Evolutionary conservation across 2,329 filamentous ascomycete genomes (phyloP).

Genomic region (Verticillium alfalfae): DNA sequence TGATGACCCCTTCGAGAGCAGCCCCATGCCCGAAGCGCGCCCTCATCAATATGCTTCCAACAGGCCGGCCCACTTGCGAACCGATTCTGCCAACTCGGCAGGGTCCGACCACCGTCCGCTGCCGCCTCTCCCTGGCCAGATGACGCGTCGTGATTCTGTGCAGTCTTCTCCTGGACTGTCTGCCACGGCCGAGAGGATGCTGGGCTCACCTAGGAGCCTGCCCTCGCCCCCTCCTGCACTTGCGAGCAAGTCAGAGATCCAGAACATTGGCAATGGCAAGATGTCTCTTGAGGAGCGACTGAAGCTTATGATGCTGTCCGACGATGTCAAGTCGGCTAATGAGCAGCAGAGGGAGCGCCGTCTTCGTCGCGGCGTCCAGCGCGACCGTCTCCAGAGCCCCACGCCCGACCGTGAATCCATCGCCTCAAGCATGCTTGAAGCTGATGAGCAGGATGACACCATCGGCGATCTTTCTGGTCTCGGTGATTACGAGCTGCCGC

Average conservation of each 20-base stretch:
- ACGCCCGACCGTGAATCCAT: slow-evolving; percentile 30
- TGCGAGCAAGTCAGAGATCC: slow-evolving; percentile 70
- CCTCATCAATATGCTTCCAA: slow-evolving; percentile 35
- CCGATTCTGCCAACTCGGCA: slow-evolving; percentile 64
- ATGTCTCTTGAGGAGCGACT: slow-evolving; percentile 85
- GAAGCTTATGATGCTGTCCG: slow-evolving; percentile 81
- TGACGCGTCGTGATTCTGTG: slow-evolving; percentile 35
- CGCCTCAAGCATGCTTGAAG: slow-evolving; percentile 20
- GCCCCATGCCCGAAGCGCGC: slow-evolving; percentile 56
- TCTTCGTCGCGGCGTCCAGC: slow-evolving; percentile 55
- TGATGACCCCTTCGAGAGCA: slow-evolving; percentile 67
- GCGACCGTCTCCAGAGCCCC: slow-evolving; percentile 42
- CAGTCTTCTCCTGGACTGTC: slow-evolving; percentile 59
- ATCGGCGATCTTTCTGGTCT: slow-evolving; percentile 55
- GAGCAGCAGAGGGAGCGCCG: slow-evolving; percentile 65
- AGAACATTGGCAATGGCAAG: slow-evolving; percentile 66
- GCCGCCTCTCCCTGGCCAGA: slow-evolving; percentile 72
- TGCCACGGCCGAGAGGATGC: slow-evolving; percentile 66
- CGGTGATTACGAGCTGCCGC: slow-evolving; percentile 60
- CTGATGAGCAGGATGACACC: slow-evolving; percentile 52
- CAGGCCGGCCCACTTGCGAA: slow-evolving; percentile 54
- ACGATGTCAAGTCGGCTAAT: slow-evolving; percentile 56
- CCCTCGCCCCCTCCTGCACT: slow-evolving; percentile 69
- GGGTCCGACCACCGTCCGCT: slow-evolving; percentile 68
- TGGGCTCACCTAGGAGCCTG: slow-evolving; percentile 60